Percentiles rank a stretch among this genome's conserved stretches.
Conservation (phyloP, 306 rosid genomes). For the Elaeagnus macrophylla region DNA sequence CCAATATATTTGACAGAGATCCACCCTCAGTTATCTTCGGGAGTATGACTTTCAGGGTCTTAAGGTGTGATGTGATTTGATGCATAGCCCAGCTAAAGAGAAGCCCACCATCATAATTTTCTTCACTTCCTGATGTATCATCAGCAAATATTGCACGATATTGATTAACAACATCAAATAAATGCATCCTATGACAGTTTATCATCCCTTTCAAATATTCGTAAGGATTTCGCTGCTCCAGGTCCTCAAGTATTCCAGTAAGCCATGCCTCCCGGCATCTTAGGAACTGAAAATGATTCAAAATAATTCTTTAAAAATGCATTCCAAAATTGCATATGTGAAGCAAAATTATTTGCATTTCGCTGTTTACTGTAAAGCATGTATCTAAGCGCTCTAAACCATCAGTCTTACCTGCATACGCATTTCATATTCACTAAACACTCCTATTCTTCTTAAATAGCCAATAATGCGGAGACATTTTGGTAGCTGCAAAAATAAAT, state of each 20-base stretch:
- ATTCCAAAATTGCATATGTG: conserved; percentile 2
- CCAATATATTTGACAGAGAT: conserved; percentile 86
- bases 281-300: conserved; percentile 56
- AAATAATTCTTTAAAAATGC: conserved; percentile 13
- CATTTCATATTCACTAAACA: conserved; percentile 91
- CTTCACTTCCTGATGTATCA: conserved; percentile 95
- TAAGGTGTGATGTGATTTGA: conserved; percentile 76
- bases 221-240: conserved; percentile 77
- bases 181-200: conserved; percentile 92
- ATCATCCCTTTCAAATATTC: conserved; percentile 89
- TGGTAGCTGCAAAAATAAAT: conserved; percentile 57
- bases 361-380: background rate
- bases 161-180: conserved; percentile 94
- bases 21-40: conserved; percentile 95
- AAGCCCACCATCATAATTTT: conserved; percentile 94
- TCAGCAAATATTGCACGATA: conserved; percentile 97
- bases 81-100: conserved; percentile 99
- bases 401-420: conserved; percentile 67
- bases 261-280: conserved; percentile 99
- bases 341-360: conserved; percentile 9
- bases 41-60: conserved; percentile 76
- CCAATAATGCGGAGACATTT: conserved; percentile 96
- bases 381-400: background rate
- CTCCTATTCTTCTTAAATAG: conserved; percentile 81
- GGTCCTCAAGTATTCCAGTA: conserved; percentile 87